phyloP scores from a whole-genome alignment of 2,329 filamentous ascomycete species.

The Cercospora beticola region DNA sequence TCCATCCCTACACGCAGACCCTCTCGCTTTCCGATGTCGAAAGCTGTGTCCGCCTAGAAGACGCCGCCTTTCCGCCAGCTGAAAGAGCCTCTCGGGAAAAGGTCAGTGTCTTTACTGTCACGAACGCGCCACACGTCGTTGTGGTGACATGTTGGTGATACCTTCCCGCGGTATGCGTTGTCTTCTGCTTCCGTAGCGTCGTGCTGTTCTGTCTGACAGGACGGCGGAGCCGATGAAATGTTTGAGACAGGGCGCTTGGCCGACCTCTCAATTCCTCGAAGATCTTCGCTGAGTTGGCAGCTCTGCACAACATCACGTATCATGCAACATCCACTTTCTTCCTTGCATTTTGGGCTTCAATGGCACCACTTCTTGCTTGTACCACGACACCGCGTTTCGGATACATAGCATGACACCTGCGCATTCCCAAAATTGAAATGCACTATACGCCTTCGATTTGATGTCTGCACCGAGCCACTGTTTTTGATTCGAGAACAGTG shows the following conservation, averaged over 20 bases:
- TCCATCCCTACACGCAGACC: slow-evolving; percentile 72
- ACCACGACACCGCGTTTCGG: slow-evolving; percentile 21
- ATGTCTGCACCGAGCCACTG: neutral
- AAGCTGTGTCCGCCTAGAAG: slow-evolving; percentile 60
- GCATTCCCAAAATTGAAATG: slow-evolving; percentile 16
- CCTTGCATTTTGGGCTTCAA: slow-evolving; percentile 20
- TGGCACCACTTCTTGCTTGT: slow-evolving; percentile 15
- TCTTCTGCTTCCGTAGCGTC: slow-evolving; percentile 23
- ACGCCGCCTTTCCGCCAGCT: slow-evolving; percentile 57
- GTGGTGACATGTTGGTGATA: slow-evolving; percentile 30
- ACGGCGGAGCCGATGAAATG: neutral
- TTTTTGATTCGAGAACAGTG: neutral
- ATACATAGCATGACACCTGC: slow-evolving; percentile 22
- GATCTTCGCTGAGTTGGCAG: slow-evolving; percentile 9
- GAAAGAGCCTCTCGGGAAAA: slow-evolving; percentile 61
- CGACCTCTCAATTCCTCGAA: slow-evolving; percentile 1
- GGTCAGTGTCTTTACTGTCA: slow-evolving; percentile 44
- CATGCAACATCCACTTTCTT: slow-evolving; percentile 4
- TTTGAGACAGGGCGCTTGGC: neutral
- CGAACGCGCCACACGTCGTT: slow-evolving; percentile 17
- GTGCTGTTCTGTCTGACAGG: slow-evolving; percentile 21
- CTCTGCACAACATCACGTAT: slow-evolving; percentile 19
- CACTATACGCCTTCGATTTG: neutral
- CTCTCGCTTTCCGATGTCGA: slow-evolving; percentile 67
- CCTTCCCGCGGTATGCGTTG: slow-evolving; percentile 33